These are phyloP conservation scores for Epichloe gansuensis DNA, from an alignment of 2,329 filamentous ascomycete species.

Conservation along the genomic window DNA sequence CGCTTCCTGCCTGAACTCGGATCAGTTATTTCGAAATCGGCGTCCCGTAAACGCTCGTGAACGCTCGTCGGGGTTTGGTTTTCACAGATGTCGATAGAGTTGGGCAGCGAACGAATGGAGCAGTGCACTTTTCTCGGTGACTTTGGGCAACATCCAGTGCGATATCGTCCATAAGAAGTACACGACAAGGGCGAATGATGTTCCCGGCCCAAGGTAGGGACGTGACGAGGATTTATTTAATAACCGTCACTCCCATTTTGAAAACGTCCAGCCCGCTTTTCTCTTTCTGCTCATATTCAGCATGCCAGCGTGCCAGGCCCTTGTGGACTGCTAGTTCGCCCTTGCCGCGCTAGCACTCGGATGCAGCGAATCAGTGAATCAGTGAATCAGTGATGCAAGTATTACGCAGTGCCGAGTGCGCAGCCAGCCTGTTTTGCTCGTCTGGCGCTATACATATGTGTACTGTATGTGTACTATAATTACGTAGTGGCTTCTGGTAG, in stretches of 20 bases:
- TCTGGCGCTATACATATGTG: too few species aligned
- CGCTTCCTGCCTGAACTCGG: not conserved
- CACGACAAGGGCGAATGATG: not conserved
- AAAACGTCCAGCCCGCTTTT: not conserved
- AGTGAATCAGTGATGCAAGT: not conserved
- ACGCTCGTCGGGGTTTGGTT: too few species aligned
- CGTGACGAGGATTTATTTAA: not conserved
- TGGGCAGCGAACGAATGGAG: too few species aligned
- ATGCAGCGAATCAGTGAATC: too few species aligned
- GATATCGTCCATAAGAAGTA: not conserved
- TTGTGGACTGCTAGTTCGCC: not conserved
- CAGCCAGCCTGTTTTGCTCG: not conserved
- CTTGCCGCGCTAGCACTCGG: too few species aligned
- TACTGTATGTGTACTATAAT: too few species aligned
- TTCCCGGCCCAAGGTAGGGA: not conserved
- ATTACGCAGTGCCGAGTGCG: not conserved
- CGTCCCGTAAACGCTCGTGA: too few species aligned
- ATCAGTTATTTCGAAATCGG: too few species aligned
- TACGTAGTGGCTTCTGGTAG: too few species aligned
- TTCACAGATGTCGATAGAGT: too few species aligned
- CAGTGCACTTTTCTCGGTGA: too few species aligned
- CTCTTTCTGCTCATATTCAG: not conserved
- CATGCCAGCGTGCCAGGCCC: not conserved
- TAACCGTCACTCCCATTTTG: not conserved
- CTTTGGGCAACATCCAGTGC: too few species aligned